Conservation (phyloP, 139 green algal species). For the Coccomyxa sp. region DNA sequence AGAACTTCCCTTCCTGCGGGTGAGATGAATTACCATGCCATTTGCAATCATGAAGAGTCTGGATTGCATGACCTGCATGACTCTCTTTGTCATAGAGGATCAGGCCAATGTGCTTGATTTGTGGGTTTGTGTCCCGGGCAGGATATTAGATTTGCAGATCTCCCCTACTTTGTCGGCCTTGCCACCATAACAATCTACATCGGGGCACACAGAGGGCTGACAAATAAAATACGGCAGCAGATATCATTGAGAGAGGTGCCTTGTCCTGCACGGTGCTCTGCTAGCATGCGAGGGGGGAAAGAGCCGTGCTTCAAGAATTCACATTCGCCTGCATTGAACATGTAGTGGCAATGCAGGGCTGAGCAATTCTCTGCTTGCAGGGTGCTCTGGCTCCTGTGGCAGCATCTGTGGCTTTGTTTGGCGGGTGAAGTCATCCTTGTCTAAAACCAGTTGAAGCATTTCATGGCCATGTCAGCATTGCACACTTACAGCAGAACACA, state of each 20-base stretch:
- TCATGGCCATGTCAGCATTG: not conserved
- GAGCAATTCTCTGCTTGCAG: constrained; percentile 19
- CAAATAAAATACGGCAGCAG: constrained; percentile 50
- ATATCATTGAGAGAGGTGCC: constrained; percentile 60
- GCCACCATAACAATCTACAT: constrained; percentile 81
- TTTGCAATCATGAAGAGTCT: too few relatives aligned
- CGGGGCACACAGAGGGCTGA: constrained; percentile 66
- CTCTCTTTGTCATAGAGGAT: not conserved
- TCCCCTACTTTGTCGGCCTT: constrained; percentile 73
- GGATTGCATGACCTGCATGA: too few relatives aligned
- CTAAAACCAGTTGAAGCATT: not conserved
- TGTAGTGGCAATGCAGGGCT: too few relatives aligned
- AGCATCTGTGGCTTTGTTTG: constrained; percentile 63
- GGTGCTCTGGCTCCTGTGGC: constrained; percentile 61
- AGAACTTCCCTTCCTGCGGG: not conserved
- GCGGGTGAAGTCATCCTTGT: constrained; percentile 6
- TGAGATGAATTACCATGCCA: not conserved
- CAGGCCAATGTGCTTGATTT: not conserved
- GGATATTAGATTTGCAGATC: constrained; percentile 19
- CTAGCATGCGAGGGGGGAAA: too few relatives aligned
- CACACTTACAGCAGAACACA: too few relatives aligned
- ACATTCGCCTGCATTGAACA: too few relatives aligned
- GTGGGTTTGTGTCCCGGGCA: not conserved
- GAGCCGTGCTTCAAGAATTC: too few relatives aligned
- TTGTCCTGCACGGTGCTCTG: not conserved